These are phyloP conservation scores for Diaporthe vexans DNA, from an alignment of 2,329 filamentous ascomycete genomes.

Conservation along the genomic window DNA sequence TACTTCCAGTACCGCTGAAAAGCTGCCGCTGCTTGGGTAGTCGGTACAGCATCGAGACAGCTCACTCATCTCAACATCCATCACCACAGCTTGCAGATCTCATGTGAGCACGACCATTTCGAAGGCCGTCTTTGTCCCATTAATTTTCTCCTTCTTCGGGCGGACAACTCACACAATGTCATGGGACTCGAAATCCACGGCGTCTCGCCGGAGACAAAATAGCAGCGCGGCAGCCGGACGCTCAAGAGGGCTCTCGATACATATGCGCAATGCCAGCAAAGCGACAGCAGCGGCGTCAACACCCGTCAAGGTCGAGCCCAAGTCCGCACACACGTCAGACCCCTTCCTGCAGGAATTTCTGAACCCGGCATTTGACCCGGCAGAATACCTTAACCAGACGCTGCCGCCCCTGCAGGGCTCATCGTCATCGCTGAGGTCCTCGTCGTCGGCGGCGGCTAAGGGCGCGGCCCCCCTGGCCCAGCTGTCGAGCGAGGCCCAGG, in stretches of 20 bases:
- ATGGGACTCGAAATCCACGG: slow-evolving; percentile 55
- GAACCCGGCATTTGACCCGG: slow-evolving; percentile 82
- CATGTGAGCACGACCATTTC: not conserved
- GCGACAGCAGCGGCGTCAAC: slow-evolving; percentile 38
- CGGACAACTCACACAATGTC: slow-evolving; percentile 49
- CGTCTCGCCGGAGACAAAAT: slow-evolving; percentile 60
- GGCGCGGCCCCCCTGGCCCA: slow-evolving; percentile 75
- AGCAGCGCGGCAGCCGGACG: slow-evolving; percentile 56
- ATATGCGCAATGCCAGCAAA: slow-evolving; percentile 56
- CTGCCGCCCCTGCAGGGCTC: slow-evolving; percentile 76
- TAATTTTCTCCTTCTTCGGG: not conserved
- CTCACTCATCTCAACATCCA: slow-evolving; percentile 20
- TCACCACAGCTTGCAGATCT: not conserved
- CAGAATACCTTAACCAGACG: slow-evolving; percentile 85
- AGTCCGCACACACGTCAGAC: slow-evolving; percentile 77
- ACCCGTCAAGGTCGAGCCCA: slow-evolving; percentile 57
- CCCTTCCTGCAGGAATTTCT: slow-evolving; percentile 82
- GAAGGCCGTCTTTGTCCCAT: not conserved
- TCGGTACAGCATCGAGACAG: slow-evolving; percentile 16
- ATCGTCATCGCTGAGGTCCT: slow-evolving; percentile 44
- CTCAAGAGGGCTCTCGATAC: slow-evolving; percentile 56
- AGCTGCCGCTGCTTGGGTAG: not conserved
- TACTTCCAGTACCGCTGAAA: not conserved
- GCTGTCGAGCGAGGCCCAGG: slow-evolving; percentile 84
- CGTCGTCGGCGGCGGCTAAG: slow-evolving; percentile 49